Evolutionary conservation across 2,329 filamentous ascomycete species (phyloP).

Genomic region (Fusarium verticillioides): DNA sequence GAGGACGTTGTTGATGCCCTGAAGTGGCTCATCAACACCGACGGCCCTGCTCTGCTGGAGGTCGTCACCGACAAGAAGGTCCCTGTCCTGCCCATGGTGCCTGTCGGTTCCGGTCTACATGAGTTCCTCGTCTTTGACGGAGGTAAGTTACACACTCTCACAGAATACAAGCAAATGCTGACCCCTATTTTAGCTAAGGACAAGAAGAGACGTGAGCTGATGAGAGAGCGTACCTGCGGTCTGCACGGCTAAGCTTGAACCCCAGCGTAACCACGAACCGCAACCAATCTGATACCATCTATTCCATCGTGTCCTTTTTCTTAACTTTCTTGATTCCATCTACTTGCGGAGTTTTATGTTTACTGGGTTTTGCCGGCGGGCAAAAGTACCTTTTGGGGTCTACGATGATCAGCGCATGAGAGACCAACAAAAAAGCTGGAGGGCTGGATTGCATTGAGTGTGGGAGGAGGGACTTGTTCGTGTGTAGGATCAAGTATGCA

Average conservation of each 20-base stretch:
- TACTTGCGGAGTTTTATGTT: constrained; percentile 31
- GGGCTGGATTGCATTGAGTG: constrained; percentile 15
- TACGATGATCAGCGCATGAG: constrained; percentile 22
- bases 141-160: constrained; percentile 42
- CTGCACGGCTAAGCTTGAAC: constrained; percentile 52
- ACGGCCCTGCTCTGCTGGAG: constrained; percentile 93
- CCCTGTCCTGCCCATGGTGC: constrained; percentile 98
- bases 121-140: constrained; percentile 75
- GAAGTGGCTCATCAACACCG: constrained; percentile 87
- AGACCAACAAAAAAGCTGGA: constrained; percentile 26
- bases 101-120: constrained; percentile 84
- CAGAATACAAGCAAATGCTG: constrained; percentile 42
- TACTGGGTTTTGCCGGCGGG: constrained; percentile 20
- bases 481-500: constrained; percentile 18
- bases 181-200: constrained; percentile 68
- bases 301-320: constrained; percentile 26
- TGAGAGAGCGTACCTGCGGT: constrained; percentile 70
- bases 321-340: constrained; percentile 19
- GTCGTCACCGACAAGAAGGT: constrained; percentile 92
- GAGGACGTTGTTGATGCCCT: constrained; percentile 81
- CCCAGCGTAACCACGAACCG: constrained; percentile 24
- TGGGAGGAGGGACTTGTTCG: neutral
- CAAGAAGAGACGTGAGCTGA: constrained; percentile 72
- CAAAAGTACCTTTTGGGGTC: constrained; percentile 19
- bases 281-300: constrained; percentile 28